Conservation (phyloP, 305 asterid species). For the Fraxinus albicans region DNA sequence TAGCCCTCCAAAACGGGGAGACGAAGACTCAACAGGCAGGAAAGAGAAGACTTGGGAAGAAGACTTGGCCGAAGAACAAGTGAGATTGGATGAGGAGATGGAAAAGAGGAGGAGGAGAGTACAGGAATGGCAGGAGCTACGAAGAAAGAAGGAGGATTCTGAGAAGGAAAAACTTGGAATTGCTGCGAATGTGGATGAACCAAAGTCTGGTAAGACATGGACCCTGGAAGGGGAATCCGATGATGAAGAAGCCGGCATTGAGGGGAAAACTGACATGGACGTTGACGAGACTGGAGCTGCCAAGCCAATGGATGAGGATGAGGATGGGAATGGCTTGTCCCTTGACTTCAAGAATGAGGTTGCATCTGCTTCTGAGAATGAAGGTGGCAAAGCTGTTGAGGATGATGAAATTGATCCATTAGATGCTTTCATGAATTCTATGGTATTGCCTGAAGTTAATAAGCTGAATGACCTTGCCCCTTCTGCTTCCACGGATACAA, state of each 20-base stretch:
- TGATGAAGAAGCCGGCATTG: slow-evolving; percentile 77
- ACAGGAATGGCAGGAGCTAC: slow-evolving; percentile 95
- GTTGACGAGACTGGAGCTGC: slow-evolving; percentile 43
- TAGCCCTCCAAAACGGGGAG: slow-evolving; percentile 44
- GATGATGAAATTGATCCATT: slow-evolving; percentile 90
- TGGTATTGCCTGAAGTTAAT: slow-evolving; percentile 93
- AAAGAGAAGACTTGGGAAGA: slow-evolving; percentile 66
- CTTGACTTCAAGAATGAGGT: slow-evolving; percentile 41
- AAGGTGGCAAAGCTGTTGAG: slow-evolving; percentile 31
- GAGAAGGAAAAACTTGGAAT: slow-evolving; percentile 77
- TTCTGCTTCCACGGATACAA: slow-evolving; percentile 35
- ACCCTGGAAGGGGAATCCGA: slow-evolving; percentile 94
- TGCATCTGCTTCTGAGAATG: slow-evolving; percentile 42
- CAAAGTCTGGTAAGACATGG: slow-evolving; percentile 82
- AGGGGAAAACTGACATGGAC: slow-evolving; percentile 47
- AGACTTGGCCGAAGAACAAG: slow-evolving; percentile 83
- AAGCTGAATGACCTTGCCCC: slow-evolving; percentile 50
- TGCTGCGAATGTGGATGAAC: slow-evolving; percentile 44
- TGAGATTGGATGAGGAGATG: slow-evolving; percentile 86
- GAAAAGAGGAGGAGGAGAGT: slow-evolving; percentile 92
- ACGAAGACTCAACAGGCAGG: slow-evolving; percentile 32
- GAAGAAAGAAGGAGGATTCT: slow-evolving; percentile 68
- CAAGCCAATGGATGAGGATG: slow-evolving; percentile 36
- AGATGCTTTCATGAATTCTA: slow-evolving; percentile 88
- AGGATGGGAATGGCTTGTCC: slow-evolving; percentile 31